Evolutionary conservation across 1,139 yeast genomes (phyloP).

Genomic region (Lodderomyces margitis): DNA sequence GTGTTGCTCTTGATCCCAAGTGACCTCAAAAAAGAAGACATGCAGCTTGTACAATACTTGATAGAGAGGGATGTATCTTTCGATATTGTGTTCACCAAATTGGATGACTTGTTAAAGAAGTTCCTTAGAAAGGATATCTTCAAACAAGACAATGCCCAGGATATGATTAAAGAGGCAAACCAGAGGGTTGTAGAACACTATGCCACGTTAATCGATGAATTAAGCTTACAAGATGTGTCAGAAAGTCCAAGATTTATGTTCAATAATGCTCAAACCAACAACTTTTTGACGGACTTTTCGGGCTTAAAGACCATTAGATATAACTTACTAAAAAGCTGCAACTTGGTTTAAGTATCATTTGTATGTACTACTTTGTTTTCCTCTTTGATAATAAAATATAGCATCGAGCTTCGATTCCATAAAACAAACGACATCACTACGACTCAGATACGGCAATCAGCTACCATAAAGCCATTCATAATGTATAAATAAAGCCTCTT

Average conservation of each 20-base stretch:
- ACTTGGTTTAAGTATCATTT: slow-evolving; percentile 6
- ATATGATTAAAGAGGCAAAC: slow-evolving; percentile 23
- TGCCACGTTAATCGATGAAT: slow-evolving; percentile 11
- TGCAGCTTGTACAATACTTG: slow-evolving; percentile 49
- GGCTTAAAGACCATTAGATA: slow-evolving; percentile 40
- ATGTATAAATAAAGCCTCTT: too few species aligned
- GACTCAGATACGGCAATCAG: too few species aligned
- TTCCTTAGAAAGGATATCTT: slow-evolving; percentile 13
- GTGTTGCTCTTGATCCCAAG: slow-evolving; percentile 59
- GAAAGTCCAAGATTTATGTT: slow-evolving; percentile 34
- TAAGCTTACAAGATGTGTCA: slow-evolving; percentile 23
- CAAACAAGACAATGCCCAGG: slow-evolving; percentile 5
- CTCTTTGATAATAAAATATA: too few species aligned
- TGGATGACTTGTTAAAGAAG: slow-evolving; percentile 49
- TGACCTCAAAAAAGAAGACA: slow-evolving; percentile 54
- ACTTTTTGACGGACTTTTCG: slow-evolving; percentile 20
- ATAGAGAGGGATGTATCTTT: slow-evolving; percentile 59
- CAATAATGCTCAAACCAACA: slow-evolving; percentile 31
- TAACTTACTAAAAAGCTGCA: slow-evolving; percentile 35
- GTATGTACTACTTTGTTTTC: too few species aligned
- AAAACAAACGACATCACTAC: too few species aligned
- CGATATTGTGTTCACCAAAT: slow-evolving; percentile 74
- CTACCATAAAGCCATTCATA: too few species aligned
- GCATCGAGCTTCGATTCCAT: too few species aligned
- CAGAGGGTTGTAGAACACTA: slow-evolving; percentile 24